Evolutionary conservation across 306 rosid species (phyloP).

Genomic region (Aeschynomene evenia): DNA sequence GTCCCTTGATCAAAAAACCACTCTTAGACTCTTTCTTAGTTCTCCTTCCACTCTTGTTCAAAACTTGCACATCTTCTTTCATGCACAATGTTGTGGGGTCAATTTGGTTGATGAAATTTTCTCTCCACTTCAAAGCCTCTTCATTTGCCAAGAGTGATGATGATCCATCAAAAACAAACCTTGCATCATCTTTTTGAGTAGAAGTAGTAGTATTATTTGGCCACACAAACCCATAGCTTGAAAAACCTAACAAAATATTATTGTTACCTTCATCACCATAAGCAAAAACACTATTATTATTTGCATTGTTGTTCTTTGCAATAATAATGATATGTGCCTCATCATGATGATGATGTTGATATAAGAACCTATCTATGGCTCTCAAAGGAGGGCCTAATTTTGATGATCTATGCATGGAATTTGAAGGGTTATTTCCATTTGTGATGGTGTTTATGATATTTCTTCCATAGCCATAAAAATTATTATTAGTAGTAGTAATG

Average conservation of each 20-base stretch:
- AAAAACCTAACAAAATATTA: slow-evolving; percentile 18
- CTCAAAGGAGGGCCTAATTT: slow-evolving; percentile 46
- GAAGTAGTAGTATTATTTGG: too few relatives aligned
- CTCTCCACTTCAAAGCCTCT: slow-evolving; percentile 34
- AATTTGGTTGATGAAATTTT: slow-evolving; percentile 12
- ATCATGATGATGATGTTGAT: slow-evolving; percentile 18
- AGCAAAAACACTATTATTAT: neutral
- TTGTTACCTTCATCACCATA: neutral
- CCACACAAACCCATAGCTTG: slow-evolving; percentile 17
- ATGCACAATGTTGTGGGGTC: slow-evolving; percentile 23
- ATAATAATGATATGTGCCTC: slow-evolving; percentile 6
- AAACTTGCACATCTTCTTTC: slow-evolving; percentile 5
- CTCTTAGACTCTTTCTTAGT: slow-evolving; percentile 33
- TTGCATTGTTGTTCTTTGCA: slow-evolving; percentile 18
- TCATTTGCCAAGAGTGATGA: slow-evolving; percentile 27
- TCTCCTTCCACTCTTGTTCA: slow-evolving; percentile 30
- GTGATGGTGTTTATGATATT: slow-evolving; percentile 2
- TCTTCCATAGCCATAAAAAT: slow-evolving; percentile 18
- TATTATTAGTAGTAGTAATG: neutral
- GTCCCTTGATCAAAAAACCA: slow-evolving; percentile 60
- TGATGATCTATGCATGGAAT: slow-evolving; percentile 11
- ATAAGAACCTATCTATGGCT: slow-evolving; percentile 51
- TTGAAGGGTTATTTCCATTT: too few relatives aligned
- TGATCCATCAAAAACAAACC: slow-evolving; percentile 22
- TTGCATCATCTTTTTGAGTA: slow-evolving; percentile 8